These are phyloP conservation scores for Calonectria hawksworthii DNA, from an alignment of 2,329 filamentous ascomycete species.

Conservation along the genomic window DNA sequence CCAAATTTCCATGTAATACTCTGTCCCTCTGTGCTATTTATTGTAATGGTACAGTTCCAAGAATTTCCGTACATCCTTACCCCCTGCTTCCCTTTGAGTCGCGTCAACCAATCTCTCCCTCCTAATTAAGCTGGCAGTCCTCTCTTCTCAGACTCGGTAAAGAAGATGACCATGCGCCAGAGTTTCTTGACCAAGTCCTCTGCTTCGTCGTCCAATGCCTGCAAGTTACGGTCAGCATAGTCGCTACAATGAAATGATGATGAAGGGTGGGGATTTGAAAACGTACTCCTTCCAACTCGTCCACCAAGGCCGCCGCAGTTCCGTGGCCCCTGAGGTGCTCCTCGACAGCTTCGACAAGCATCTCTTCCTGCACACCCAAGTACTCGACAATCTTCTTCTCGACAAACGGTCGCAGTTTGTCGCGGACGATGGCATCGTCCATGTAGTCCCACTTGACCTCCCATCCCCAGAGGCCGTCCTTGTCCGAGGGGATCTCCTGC, in stretches of 20 bases:
- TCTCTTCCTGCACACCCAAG: conserved; percentile 94
- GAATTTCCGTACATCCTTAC: neutral
- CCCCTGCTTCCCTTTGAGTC: neutral
- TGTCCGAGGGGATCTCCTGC: conserved; percentile 89
- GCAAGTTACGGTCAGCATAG: conserved; percentile 34
- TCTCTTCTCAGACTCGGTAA: conserved; percentile 92
- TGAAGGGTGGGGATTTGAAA: neutral
- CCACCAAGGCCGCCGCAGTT: conserved; percentile 83
- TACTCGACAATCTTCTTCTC: conserved; percentile 99
- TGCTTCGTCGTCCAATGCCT: conserved; percentile 94
- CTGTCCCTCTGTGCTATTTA: conserved; percentile 1
- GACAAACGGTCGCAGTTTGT: conserved; percentile 93
- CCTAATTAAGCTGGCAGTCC: conserved; percentile 76
- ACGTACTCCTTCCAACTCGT: conserved; percentile 86
- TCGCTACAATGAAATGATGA: neutral
- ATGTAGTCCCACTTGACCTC: conserved; percentile 92
- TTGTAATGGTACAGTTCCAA: conserved; percentile 10
- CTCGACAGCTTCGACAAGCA: conserved; percentile 93
- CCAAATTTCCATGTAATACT: conserved; percentile 3
- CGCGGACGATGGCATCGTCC: conserved; percentile 83
- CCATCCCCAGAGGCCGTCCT: conserved; percentile 92
- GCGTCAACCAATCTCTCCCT: neutral
- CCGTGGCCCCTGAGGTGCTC: conserved; percentile 84
- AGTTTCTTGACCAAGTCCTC: conserved; percentile 96
- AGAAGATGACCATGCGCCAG: conserved; percentile 99